Evolutionary conservation across 495 filamentous ascomycete genomes (phyloP).

Genomic region (Rostrohypoxylon terebratum): DNA sequence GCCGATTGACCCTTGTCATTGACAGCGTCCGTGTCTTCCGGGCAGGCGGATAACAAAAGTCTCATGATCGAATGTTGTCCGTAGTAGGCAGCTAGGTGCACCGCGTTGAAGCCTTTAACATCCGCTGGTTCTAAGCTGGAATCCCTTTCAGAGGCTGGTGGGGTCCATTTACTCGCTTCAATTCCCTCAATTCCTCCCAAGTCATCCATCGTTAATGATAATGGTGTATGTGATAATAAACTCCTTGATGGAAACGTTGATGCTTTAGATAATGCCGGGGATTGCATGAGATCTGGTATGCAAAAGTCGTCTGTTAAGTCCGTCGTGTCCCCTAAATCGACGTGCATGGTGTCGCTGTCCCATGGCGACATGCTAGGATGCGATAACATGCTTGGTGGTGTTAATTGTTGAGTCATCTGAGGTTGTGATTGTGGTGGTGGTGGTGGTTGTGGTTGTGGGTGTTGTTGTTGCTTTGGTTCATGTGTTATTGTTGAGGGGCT

Average conservation of each 20-base stretch:
- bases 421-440: background rate
- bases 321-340: conserved; percentile 6
- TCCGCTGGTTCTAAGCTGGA: conserved; percentile 7
- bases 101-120: conserved; percentile 19
- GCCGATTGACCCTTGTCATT: conserved; percentile 17
- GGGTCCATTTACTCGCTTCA: conserved; percentile 6
- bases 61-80: conserved; percentile 15
- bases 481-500: background rate
- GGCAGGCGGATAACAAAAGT: conserved; percentile 7
- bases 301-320: conserved; percentile 13
- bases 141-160: conserved; percentile 14
- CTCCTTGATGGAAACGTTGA: background rate
- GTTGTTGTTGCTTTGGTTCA: background rate
- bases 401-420: conserved; percentile 16
- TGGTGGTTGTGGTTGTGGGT: background rate
- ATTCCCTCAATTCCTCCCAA: background rate
- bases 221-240: conserved; percentile 9
- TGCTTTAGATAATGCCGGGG: conserved; percentile 16
- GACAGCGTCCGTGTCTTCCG: conserved; percentile 16
- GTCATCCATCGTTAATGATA: conserved; percentile 14
- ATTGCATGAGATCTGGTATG: conserved; percentile 18
- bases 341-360: conserved; percentile 12
- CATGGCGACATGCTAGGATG: conserved; percentile 3
- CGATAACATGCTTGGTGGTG: conserved; percentile 10
- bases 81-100: conserved; percentile 19